phyloP scores from a whole-genome alignment of 108 stramenopile genomes.

The Cyclotella baltica region DNA sequence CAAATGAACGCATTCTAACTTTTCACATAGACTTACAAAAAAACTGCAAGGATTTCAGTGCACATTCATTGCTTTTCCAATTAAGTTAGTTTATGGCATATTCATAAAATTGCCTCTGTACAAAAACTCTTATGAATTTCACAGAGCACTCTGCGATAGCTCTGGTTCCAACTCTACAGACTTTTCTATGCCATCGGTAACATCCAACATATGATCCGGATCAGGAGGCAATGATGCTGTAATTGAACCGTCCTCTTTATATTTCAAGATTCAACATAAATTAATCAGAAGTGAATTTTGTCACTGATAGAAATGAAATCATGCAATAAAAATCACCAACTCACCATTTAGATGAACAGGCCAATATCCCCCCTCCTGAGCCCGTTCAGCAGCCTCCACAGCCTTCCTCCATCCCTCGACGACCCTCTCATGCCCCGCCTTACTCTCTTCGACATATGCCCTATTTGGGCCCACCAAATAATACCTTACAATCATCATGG shows the following conservation, averaged over 20 bases:
- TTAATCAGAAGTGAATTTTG: too few relatives aligned
- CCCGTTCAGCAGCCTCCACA: conserved; percentile 56
- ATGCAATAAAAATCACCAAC: not conserved
- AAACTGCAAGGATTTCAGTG: too few relatives aligned
- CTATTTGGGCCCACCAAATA: conserved; percentile 33
- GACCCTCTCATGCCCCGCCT: conserved; percentile 55
- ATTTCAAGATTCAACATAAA: not conserved
- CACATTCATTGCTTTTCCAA: not conserved
- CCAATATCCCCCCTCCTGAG: conserved; percentile 59
- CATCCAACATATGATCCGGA: conserved; percentile 29
- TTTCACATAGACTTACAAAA: too few relatives aligned
- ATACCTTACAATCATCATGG: conserved; percentile 45
- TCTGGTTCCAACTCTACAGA: conserved; percentile 30
- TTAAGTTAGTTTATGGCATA: not conserved
- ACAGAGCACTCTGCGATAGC: not conserved
- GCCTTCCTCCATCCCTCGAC: conserved; percentile 68
- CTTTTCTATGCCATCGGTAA: conserved; percentile 46
- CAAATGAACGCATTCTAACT: too few relatives aligned
- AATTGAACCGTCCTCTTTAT: conserved; percentile 47
- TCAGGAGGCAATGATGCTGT: conserved; percentile 41
- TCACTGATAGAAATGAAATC: not conserved
- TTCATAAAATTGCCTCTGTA: not conserved
- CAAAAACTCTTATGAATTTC: not conserved
- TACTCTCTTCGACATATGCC: conserved; percentile 43
- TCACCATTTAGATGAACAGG: conserved; percentile 62